These are phyloP conservation scores for Batkoa obscura DNA, from an alignment of 371 early-diverging fungal genomes.

Conservation along the genomic window DNA sequence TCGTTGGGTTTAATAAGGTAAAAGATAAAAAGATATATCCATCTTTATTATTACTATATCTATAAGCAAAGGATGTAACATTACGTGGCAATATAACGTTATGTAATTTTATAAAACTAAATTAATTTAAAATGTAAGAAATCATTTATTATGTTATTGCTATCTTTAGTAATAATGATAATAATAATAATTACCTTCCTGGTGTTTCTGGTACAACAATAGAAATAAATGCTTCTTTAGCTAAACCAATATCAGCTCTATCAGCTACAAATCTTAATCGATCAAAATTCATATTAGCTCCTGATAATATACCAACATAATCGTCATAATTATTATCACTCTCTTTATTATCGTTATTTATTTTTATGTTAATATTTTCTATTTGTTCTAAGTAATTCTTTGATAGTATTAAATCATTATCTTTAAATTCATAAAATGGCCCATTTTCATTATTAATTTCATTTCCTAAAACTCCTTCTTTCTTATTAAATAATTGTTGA, in stretches of 20 bases:
- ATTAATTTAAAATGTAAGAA: background rate
- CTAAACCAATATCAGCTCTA: constrained; percentile 79
- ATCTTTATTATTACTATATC: constrained; percentile 48
- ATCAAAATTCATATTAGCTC: constrained; percentile 97
- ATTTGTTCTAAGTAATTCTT: too few relatives aligned
- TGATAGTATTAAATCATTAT: background rate
- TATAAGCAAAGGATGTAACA: constrained; percentile 86
- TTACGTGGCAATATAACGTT: constrained; percentile 54
- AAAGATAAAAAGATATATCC: constrained; percentile 84
- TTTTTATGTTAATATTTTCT: too few relatives aligned
- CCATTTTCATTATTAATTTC: background rate
- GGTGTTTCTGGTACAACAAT: constrained; percentile 81
- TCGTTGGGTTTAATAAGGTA: constrained; percentile 29
- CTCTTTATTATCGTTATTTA: background rate
- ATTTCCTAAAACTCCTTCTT: background rate
- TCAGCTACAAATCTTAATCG: constrained; percentile 89
- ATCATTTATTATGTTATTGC: background rate
- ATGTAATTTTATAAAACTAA: constrained; percentile 58
- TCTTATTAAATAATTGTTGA: too few relatives aligned
- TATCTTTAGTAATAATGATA: background rate
- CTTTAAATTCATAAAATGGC: background rate
- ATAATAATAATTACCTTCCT: constrained; percentile 25
- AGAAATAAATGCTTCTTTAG: constrained; percentile 70
- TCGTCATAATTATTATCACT: constrained; percentile 8
- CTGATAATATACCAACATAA: constrained; percentile 50